A percentile compares a stretch with the other conserved stretches of the same genome.
These are phyloP conservation scores for Cercospora sp. DNA, from an alignment of 2,329 filamentous ascomycete species.

Conservation along the genomic window DNA sequence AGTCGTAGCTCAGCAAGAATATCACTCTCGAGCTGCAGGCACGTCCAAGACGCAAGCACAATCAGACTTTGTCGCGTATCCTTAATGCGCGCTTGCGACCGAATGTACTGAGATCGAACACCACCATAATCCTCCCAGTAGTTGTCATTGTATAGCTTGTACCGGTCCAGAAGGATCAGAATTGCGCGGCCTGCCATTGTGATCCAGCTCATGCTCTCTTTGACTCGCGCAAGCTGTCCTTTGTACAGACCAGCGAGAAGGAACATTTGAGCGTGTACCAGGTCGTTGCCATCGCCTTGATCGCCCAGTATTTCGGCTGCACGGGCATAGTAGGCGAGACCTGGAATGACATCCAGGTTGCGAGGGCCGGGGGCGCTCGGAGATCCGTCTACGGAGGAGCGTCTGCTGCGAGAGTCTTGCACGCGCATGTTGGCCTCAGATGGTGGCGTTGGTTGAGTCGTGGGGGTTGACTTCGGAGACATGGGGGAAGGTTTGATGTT, in stretches of 20 bases:
- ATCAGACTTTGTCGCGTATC: slow-evolving; percentile 44
- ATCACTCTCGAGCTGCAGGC: slow-evolving; percentile 89
- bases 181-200: slow-evolving; percentile 60
- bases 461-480: slow-evolving; percentile 41
- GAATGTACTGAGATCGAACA: slow-evolving; percentile 35
- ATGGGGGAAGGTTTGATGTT: slow-evolving; percentile 42
- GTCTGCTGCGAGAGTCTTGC: slow-evolving; percentile 33
- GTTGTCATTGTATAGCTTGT: slow-evolving; percentile 44
- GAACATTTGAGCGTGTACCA: slow-evolving; percentile 81
- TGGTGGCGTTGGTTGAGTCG: slow-evolving; percentile 36
- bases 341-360: slow-evolving; percentile 76
- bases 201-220: slow-evolving; percentile 79
- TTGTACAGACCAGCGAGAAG: slow-evolving; percentile 86
- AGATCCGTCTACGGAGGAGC: slow-evolving; percentile 36
- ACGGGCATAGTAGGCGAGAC: slow-evolving; percentile 83
- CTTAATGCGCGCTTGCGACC: slow-evolving; percentile 34
- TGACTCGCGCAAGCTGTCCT: slow-evolving; percentile 79
- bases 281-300: slow-evolving; percentile 72
- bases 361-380: slow-evolving; percentile 23
- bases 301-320: slow-evolving; percentile 84
- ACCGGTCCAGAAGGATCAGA: slow-evolving; percentile 75
- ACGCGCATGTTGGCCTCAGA: slow-evolving; percentile 28
- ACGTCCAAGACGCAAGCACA: slow-evolving; percentile 83
- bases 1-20: slow-evolving; percentile 79
- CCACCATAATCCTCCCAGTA: slow-evolving; percentile 41